A percentile compares a stretch with the other conserved stretches of the same genome.
Conservation (phyloP, 306 rosid genomes). For the Casuarina cunninghamiana region DNA sequence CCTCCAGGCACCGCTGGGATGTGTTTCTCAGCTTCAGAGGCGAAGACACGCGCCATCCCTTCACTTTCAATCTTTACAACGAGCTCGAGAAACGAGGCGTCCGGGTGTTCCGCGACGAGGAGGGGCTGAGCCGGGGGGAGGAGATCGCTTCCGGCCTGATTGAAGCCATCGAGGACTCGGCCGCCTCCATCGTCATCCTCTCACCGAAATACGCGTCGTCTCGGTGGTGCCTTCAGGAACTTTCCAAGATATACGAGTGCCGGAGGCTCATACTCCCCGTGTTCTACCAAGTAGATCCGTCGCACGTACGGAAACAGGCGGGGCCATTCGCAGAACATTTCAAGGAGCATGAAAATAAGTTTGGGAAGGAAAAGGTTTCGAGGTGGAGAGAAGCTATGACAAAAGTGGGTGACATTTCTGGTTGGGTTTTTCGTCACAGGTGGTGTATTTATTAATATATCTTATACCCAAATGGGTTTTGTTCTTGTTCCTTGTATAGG, state of each 20-base stretch:
- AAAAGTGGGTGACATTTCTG: conserved; percentile 49
- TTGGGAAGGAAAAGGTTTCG: conserved; percentile 24
- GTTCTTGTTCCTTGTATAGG: too few species aligned
- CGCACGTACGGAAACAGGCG: conserved; percentile 20
- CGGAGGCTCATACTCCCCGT: conserved; percentile 34
- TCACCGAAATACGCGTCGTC: conserved; percentile 38
- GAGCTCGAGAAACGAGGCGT: neutral
- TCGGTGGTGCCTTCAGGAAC: conserved; percentile 44
- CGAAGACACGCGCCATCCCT: conserved; percentile 29
- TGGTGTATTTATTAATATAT: neutral
- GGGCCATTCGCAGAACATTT: conserved; percentile 25
- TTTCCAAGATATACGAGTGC: conserved; percentile 23
- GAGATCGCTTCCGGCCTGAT: conserved; percentile 8
- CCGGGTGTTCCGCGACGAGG: conserved; percentile 42
- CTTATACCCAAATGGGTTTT: too few species aligned
- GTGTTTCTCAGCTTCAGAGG: conserved; percentile 54
- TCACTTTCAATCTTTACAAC: conserved; percentile 28
- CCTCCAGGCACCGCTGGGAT: conserved; percentile 32
- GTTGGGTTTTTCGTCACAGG: conserved; percentile 31
- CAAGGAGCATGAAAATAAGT: neutral
- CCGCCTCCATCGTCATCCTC: conserved; percentile 39
- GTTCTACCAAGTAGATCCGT: conserved; percentile 38
- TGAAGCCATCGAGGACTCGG: conserved; percentile 37
- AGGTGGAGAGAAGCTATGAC: conserved; percentile 55
- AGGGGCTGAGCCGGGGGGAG: conserved; percentile 34